Percentiles rank a stretch among this genome's conserved stretches.
Conservation (phyloP, 73 alveolate species). For the Halteria grandinella region DNA sequence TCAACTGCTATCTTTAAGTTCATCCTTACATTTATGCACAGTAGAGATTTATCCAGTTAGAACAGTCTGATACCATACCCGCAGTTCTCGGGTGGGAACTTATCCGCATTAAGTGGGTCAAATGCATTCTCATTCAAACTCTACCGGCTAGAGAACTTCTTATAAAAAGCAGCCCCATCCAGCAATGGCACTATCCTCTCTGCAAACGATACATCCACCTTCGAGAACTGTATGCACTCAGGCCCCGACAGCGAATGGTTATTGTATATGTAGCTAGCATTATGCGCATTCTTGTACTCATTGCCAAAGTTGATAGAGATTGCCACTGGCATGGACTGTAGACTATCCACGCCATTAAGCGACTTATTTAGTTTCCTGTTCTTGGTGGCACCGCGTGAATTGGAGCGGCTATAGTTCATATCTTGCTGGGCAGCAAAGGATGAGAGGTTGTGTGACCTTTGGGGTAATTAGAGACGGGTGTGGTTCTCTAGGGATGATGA, state of each 20-base stretch:
- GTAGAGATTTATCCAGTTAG: conserved; percentile 53
- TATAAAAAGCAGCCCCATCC: conserved; percentile 73
- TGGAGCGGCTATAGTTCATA: conserved; percentile 20
- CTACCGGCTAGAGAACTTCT: conserved; percentile 55
- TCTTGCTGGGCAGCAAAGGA: conserved; percentile 26
- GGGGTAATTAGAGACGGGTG: not conserved
- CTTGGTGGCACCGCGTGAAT: conserved; percentile 24
- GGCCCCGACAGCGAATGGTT: not conserved
- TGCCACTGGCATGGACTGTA: conserved; percentile 1
- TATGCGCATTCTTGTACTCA: not conserved
- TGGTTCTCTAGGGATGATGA: conserved; percentile 28
- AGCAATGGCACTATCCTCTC: conserved; percentile 62
- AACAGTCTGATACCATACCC: conserved; percentile 74
- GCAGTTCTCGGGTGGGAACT: conserved; percentile 73
- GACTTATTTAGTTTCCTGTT: conserved; percentile 30
- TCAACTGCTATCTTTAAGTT: conserved; percentile 60
- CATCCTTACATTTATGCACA: conserved; percentile 50
- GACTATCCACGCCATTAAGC: conserved; percentile 29
- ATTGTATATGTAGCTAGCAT: not conserved
- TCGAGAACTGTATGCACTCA: conserved; percentile 12
- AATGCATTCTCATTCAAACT: conserved; percentile 64
- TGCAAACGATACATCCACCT: conserved; percentile 43
- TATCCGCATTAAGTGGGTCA: conserved; percentile 67
- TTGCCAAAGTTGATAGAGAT: not conserved
- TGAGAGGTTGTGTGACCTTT: conserved; percentile 9